Percentiles rank a stretch among this genome's conserved stretches.
Conservation (phyloP, 2,329 filamentous ascomycete genomes). For the Talaromyces piceae region DNA sequence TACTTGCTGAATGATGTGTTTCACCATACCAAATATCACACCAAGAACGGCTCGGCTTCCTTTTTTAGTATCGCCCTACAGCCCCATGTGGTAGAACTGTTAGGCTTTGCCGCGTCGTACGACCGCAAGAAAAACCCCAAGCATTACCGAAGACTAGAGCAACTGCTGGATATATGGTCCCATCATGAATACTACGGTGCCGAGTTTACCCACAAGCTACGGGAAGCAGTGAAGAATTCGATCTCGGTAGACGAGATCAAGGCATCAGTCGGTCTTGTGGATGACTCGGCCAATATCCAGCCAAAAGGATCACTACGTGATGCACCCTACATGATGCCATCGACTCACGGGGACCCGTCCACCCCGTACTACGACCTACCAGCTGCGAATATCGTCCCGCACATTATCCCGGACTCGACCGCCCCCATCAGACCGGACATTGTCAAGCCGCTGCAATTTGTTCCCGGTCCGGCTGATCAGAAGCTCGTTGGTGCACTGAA, state of each 20-base stretch:
- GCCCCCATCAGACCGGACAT: constrained; percentile 64
- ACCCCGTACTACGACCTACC: constrained; percentile 76
- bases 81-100: constrained; percentile 55
- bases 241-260: constrained; percentile 25
- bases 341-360: constrained; percentile 66
- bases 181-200: constrained; percentile 54
- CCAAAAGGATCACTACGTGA: constrained; percentile 42
- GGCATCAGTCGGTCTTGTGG: constrained; percentile 20
- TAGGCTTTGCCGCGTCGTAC: constrained; percentile 47
- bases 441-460: constrained; percentile 64
- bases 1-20: constrained; percentile 74
- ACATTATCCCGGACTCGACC: constrained; percentile 68
- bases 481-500: constrained; percentile 62
- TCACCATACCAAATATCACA: constrained; percentile 56
- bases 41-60: constrained; percentile 33
- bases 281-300: constrained; percentile 25
- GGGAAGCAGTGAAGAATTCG: constrained; percentile 47
- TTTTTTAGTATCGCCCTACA: constrained; percentile 53
- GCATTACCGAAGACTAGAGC: constrained; percentile 56
- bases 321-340: constrained; percentile 62
- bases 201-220: constrained; percentile 51
- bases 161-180: constrained; percentile 65
- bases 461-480: constrained; percentile 60
- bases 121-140: constrained; percentile 55
- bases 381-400: constrained; percentile 71